These are phyloP conservation scores for Trichosporon sp. DNA, from an alignment of 1,284 basidiomycete species.

Conservation along the genomic window DNA sequence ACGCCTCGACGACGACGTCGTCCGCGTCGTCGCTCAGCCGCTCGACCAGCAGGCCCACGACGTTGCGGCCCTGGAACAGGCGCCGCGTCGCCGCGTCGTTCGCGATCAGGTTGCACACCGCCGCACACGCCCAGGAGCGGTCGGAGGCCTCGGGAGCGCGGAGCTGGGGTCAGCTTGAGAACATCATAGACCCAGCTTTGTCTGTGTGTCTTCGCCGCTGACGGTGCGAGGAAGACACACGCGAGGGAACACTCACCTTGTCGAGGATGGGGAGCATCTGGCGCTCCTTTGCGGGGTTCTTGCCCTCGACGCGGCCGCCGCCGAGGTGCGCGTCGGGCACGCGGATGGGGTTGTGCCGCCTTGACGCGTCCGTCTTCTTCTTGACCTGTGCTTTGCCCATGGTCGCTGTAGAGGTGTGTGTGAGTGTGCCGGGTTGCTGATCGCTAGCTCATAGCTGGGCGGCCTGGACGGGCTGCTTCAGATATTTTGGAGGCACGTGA, in stretches of 20 bases:
- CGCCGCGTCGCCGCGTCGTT: slow-evolving; percentile 80
- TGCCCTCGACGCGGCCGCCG: slow-evolving; percentile 54
- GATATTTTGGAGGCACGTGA: not conserved
- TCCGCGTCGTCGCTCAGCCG: slow-evolving; percentile 77
- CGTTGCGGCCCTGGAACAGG: slow-evolving; percentile 81
- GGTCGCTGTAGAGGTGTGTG: not conserved
- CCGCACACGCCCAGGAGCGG: slow-evolving; percentile 87
- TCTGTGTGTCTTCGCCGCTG: not conserved
- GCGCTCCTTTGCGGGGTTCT: slow-evolving; percentile 60
- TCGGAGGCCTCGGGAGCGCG: slow-evolving; percentile 63
- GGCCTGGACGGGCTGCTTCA: not conserved
- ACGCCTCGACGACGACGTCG: slow-evolving; percentile 79
- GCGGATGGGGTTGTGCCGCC: slow-evolving; percentile 82
- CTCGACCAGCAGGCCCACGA: slow-evolving; percentile 78
- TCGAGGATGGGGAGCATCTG: slow-evolving; percentile 78
- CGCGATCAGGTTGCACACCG: slow-evolving; percentile 82
- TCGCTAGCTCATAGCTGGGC: not conserved
- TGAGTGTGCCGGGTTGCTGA: not conserved
- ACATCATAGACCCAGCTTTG: too few relatives aligned
- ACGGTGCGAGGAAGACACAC: not conserved
- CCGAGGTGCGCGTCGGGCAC: slow-evolving; percentile 85
- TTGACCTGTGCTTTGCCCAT: slow-evolving; percentile 92
- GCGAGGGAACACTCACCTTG: slow-evolving; percentile 58
- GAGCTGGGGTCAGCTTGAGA: slow-evolving; percentile 29
- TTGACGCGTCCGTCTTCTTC: slow-evolving; percentile 55